Conservation (phyloP, 2,329 filamentous ascomycete species). For the Trichoderma breve region DNA sequence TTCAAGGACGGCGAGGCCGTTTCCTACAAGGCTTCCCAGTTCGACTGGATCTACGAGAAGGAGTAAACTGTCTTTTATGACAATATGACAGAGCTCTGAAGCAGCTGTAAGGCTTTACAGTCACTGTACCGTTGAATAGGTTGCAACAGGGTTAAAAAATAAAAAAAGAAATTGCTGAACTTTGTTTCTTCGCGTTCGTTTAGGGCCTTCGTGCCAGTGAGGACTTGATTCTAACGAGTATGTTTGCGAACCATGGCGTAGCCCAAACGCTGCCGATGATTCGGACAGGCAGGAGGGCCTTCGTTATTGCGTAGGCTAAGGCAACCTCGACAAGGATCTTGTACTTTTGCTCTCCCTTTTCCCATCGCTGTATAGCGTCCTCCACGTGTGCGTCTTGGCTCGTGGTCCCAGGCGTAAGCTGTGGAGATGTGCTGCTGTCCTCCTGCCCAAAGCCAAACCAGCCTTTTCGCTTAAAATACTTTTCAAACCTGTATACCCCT, state of each 20-base stretch:
- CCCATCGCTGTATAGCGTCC: constrained; percentile 38
- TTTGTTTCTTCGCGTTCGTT: neutral
- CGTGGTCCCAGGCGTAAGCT: constrained; percentile 21
- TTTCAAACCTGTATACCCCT: constrained; percentile 71
- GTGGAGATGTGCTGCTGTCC: constrained; percentile 24
- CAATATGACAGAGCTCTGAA: neutral
- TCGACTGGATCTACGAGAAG: constrained; percentile 99
- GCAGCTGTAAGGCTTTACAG: neutral
- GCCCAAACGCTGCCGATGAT: constrained; percentile 79
- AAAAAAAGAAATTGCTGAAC: constrained; percentile 25
- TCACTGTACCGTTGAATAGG: constrained; percentile 1
- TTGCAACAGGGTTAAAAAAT: constrained; percentile 26
- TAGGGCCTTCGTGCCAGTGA: constrained; percentile 32
- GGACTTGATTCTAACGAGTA: constrained; percentile 47
- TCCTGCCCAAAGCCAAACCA: constrained; percentile 67
- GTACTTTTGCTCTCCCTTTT: constrained; percentile 46
- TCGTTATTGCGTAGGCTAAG: constrained; percentile 87
- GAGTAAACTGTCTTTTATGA: constrained; percentile 38
- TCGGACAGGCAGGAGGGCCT: constrained; percentile 74
- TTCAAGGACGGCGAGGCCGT: constrained; percentile 87
- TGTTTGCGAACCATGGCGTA: constrained; percentile 86
- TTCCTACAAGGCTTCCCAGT: constrained; percentile 78
- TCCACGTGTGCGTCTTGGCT: constrained; percentile 20
- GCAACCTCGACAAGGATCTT: constrained; percentile 68
- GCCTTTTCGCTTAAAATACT: constrained; percentile 73